Evolutionary conservation across 1,284 basidiomycete species (phyloP), one percentile per base, ranked within the genome.

Genomic region (Ustilago sp.): DNA sequence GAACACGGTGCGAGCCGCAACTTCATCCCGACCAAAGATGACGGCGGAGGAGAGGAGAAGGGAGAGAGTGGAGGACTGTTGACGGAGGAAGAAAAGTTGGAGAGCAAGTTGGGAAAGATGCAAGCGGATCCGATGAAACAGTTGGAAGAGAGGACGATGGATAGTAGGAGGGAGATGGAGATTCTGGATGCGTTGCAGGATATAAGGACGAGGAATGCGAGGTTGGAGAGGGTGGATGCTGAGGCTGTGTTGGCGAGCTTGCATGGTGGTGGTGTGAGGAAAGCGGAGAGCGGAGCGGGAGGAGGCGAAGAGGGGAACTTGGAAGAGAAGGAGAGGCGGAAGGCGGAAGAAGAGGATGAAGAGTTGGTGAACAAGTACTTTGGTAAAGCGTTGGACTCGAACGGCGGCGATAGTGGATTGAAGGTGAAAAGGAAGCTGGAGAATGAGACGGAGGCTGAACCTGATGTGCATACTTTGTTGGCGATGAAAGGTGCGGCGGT

Each of bases 141-240:
- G 35, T 89, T 99, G 35, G 97, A 99, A 89, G 93, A 93, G 84
- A 91, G 93, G 59, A 95, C 94, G 54, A 89, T 92, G 57, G 94
- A 96, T 86, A 93, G 93, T 39, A 94, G 96, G 86, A 90, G 95
- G 65, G 97, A 99, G 88, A 99, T 99, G 96, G 97, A 99, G 83
- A 93, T 97, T 64, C 89, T 98, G 79, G 96, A 99, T 86, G 94
- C 94, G 31, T 88, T 99, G 65, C 94, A 98, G 83, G 96, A 98
- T 83, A 93, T 99, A 74, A 90, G 94, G 74, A 93, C 93, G 8
- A 89, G 94, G 43, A 99, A 99, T 86, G 94, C 97, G 1, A 89
- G 95, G 53, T 91, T 95, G 68, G 96, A 98, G 83, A 89, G 93
- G 34, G 81, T 84, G 28, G 81, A 84, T 52, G 59, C 80, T 2